phyloP scores from a whole-genome alignment of 2,329 filamentous ascomycete species.

The Calonectria honghensis region DNA sequence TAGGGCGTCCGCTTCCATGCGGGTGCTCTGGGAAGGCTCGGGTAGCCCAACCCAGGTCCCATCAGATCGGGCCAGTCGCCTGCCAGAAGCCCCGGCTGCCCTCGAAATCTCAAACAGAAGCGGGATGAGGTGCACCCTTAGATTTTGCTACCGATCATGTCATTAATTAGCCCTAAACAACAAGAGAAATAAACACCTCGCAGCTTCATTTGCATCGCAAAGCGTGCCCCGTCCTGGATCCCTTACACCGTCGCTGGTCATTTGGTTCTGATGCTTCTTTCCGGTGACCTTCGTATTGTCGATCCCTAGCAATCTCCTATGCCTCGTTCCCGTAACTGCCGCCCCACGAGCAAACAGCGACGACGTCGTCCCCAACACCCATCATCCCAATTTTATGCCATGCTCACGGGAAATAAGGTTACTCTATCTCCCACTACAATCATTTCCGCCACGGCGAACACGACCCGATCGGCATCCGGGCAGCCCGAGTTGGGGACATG shows the following conservation, averaged over 20 bases:
- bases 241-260: slow-evolving; percentile 9
- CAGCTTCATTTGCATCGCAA: slow-evolving; percentile 25
- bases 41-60: slow-evolving; percentile 43
- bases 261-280: slow-evolving; percentile 2
- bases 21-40: slow-evolving; percentile 31
- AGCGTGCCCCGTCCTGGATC: slow-evolving; percentile 1
- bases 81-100: slow-evolving; percentile 39
- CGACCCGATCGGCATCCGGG: slow-evolving; percentile 21
- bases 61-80: slow-evolving; percentile 35
- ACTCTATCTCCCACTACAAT: slow-evolving; percentile 38
- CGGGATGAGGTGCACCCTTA: slow-evolving; percentile 49
- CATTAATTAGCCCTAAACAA: slow-evolving; percentile 40
- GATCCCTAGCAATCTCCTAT: slow-evolving; percentile 34
- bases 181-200: slow-evolving; percentile 14
- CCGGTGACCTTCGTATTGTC: slow-evolving; percentile 6
- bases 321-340: slow-evolving; percentile 28
- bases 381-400: slow-evolving; percentile 30
- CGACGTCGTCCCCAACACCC: background rate
- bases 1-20: slow-evolving; percentile 21
- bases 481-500: slow-evolving; percentile 16
- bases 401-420: slow-evolving; percentile 25
- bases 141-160: slow-evolving; percentile 20
- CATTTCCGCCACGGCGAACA: slow-evolving; percentile 34
- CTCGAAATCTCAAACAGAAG: slow-evolving; percentile 51
- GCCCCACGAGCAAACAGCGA: slow-evolving; percentile 28